A percentile compares a stretch with the other conserved stretches of the same genome.
These are phyloP conservation scores for Achlya hypogyna DNA, from an alignment of 352 stramenopile species.

Conservation along the genomic window DNA sequence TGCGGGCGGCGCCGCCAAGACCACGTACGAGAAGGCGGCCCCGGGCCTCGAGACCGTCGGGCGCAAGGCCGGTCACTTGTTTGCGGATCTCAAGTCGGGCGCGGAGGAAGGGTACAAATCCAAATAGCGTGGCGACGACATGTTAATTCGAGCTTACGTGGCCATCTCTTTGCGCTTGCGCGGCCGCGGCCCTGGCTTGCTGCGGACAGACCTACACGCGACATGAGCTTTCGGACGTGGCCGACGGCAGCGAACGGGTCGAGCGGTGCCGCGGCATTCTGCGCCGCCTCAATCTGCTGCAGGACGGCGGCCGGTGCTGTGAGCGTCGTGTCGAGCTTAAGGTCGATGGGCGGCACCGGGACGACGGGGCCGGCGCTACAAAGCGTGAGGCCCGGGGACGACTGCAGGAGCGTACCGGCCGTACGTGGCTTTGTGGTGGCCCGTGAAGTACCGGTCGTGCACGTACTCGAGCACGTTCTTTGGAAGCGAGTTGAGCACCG, in stretches of 20 bases:
- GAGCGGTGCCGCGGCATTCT: background rate
- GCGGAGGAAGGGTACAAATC: constrained; percentile 1
- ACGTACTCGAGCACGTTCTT: constrained; percentile 16
- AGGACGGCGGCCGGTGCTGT: constrained; percentile 5
- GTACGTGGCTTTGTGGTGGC: constrained; percentile 9
- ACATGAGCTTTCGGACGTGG: background rate
- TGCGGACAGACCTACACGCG: background rate
- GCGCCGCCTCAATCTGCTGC: background rate
- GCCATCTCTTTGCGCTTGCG: constrained; percentile 13
- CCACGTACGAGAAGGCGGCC: background rate
- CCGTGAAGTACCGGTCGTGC: constrained; percentile 13
- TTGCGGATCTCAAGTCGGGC: background rate
- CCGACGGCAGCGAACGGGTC: background rate
- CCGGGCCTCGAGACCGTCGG: background rate
- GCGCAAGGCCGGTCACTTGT: background rate
- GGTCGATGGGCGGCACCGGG: constrained; percentile 4
- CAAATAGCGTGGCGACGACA: too few relatives aligned
- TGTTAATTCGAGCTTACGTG: too few relatives aligned
- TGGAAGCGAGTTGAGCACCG: background rate
- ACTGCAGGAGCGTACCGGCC: background rate
- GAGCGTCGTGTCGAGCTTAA: constrained; percentile 8
- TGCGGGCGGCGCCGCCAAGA: background rate
- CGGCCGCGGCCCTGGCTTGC: constrained; percentile 14
- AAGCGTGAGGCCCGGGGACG: too few relatives aligned
- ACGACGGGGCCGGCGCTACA: background rate